phyloP scores from a whole-genome alignment of 169 alveolate species.

The Plasmodium chabaudi region DNA sequence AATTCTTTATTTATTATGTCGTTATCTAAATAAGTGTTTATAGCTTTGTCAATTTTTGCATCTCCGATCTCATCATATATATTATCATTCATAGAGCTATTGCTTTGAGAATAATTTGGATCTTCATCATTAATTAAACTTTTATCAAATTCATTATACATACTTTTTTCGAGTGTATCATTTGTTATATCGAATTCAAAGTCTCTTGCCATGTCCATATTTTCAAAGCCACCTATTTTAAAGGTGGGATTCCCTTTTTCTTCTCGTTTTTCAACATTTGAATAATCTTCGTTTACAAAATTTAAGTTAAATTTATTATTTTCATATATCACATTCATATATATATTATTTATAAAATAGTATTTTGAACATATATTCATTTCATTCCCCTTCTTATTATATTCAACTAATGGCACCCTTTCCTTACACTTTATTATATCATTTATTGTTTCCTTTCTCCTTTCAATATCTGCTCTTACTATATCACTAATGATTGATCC shows the following conservation, averaged over 20 bases:
- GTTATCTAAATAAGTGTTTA: background rate
- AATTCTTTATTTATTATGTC: conserved; percentile 8
- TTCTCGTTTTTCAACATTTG: background rate
- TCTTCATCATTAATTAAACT: background rate
- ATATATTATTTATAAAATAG: conserved; percentile 54
- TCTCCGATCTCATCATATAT: background rate
- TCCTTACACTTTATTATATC: conserved; percentile 50
- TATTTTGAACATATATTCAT: conserved; percentile 46
- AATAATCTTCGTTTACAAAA: conserved; percentile 18
- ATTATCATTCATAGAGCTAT: background rate
- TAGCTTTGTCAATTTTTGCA: background rate
- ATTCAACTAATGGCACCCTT: conserved; percentile 58
- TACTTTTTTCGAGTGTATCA: background rate
- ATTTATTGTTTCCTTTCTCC: conserved; percentile 18
- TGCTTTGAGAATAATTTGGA: background rate
- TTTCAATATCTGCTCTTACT: conserved; percentile 52
- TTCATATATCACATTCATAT: conserved; percentile 33
- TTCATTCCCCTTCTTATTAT: conserved; percentile 40
- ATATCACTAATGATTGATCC: conserved; percentile 22
- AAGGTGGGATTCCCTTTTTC: background rate
- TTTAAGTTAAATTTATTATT: conserved; percentile 28
- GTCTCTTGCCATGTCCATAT: background rate
- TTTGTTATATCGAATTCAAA: conserved; percentile 15
- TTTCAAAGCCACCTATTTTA: background rate
- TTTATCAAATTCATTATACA: background rate